Percentiles rank a stretch among this genome's conserved stretches.
phyloP scores from a whole-genome alignment of 306 rosid genomes.

The Vigna hirtella region DNA sequence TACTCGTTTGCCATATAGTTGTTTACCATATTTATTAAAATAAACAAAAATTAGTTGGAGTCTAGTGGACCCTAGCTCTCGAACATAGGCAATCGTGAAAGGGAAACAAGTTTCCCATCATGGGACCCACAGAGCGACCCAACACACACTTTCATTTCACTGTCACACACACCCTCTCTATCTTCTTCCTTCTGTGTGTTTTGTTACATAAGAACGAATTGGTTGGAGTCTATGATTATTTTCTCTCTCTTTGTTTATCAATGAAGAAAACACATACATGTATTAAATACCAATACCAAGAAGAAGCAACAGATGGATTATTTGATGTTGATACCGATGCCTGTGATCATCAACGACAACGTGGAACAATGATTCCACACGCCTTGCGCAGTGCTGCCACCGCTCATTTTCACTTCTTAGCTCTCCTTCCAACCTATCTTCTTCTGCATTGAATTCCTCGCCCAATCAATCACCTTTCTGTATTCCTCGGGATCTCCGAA shows the following conservation, averaged over 20 bases:
- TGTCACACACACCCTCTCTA: neutral
- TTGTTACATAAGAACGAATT: constrained; percentile 24
- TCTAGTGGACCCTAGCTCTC: neutral
- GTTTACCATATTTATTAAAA: neutral
- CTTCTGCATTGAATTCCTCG: constrained; percentile 27
- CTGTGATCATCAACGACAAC: constrained; percentile 28
- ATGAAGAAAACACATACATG: neutral
- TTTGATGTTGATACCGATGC: neutral
- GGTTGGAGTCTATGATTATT: constrained; percentile 16
- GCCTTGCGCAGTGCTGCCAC: neutral
- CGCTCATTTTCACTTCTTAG: constrained; percentile 32
- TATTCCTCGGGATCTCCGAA: constrained; percentile 59
- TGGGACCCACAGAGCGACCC: constrained; percentile 42
- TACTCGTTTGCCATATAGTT: constrained; percentile 5
- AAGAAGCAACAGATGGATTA: neutral
- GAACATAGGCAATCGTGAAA: constrained; percentile 46
- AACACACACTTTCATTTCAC: constrained; percentile 4
- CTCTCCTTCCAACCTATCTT: constrained; percentile 29
- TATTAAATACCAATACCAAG: constrained; percentile 11
- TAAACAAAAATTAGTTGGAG: constrained; percentile 31
- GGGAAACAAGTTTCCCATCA: constrained; percentile 39
- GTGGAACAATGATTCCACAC: constrained; percentile 34
- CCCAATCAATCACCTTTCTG: constrained; percentile 52
- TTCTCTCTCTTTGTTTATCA: constrained; percentile 20
- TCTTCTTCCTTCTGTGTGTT: neutral